Base-by-base conservation (phyloP, 495 filamentous ascomycete species). In the Daldinia caldariorum region DNA sequence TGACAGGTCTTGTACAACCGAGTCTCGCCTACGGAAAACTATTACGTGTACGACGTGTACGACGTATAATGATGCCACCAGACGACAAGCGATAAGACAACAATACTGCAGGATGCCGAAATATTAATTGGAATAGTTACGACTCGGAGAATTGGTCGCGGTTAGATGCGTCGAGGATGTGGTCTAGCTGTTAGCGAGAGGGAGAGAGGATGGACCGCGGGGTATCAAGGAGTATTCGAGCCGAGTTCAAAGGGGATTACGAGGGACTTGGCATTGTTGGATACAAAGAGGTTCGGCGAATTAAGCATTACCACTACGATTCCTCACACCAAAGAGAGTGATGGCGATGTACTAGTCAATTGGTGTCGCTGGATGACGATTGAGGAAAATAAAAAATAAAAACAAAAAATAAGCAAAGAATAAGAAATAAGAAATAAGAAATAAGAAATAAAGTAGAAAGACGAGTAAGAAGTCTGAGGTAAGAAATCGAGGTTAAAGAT, bases 91-190 rank as follows among this genome's bases (percentile, higher is more conserved):
- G 61, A 72, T 56, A 65, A 72, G 69, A 61, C 60, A 67, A 29
- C 16, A 58, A 62, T 64, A 62, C 67, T 66, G 72, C 62, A 67
- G 64, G 69, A 39, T 60, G 31, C 72, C 72, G 72, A 71, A 69
- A 62, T n/a, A 69, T 41, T 66, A 56, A 57, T 26, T 70, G 35
- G 63, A 59, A 41, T 57, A 32, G 18, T 61, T 58, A 66, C 67
- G 29, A 67, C 67, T 67, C 57, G 58, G 32, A 56, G 26, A 39
- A 69, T 56, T 68, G n/a, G 72, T 62, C 50, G 53, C 38, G 58
- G 60, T 47, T 53, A 67, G 39, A 32, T 57, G 35, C 1, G 39
- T 50, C 22, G 14, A 57, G 39, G 55, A 63, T 14, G 31, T 54
- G 45, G 47, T 58, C 20, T 63, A 47, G 54, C 20, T 55, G 35